phyloP scores from a whole-genome alignment of 495 filamentous ascomycete genomes.

The Chaetomium fimeti region DNA sequence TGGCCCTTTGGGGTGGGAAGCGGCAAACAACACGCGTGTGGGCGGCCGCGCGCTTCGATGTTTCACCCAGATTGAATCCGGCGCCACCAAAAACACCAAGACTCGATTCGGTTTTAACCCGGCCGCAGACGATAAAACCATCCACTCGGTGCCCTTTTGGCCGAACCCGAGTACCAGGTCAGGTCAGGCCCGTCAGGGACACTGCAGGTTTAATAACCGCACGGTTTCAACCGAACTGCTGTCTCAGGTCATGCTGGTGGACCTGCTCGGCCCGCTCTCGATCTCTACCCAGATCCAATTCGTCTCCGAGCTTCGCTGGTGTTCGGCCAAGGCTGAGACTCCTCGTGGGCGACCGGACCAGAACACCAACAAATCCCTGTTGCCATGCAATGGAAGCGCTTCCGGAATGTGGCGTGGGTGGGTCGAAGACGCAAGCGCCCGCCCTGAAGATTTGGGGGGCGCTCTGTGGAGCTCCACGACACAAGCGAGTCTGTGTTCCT shows the following conservation, averaged over 20 bases:
- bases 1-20: neutral
- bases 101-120: neutral
- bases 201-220: neutral
- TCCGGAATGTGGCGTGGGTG: conserved; percentile 3
- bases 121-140: neutral
- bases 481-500: conserved; percentile 23
- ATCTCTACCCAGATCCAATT: neutral
- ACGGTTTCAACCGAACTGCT: neutral
- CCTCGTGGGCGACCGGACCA: neutral
- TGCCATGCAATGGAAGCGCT: conserved; percentile 15
- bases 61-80: neutral
- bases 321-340: neutral
- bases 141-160: neutral
- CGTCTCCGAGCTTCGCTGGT: neutral
- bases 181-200: neutral
- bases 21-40: neutral
- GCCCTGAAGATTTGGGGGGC: conserved; percentile 19
- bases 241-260: conserved; percentile 3
- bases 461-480: conserved; percentile 9
- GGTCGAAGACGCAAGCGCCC: neutral
- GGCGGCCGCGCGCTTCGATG: conserved; percentile 5
- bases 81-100: neutral
- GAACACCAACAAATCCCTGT: conserved; percentile 3
- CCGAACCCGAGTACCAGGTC: conserved; percentile 6
- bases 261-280: neutral